Conservation (phyloP, 306 rosid species). For the Castanospermum australe region DNA sequence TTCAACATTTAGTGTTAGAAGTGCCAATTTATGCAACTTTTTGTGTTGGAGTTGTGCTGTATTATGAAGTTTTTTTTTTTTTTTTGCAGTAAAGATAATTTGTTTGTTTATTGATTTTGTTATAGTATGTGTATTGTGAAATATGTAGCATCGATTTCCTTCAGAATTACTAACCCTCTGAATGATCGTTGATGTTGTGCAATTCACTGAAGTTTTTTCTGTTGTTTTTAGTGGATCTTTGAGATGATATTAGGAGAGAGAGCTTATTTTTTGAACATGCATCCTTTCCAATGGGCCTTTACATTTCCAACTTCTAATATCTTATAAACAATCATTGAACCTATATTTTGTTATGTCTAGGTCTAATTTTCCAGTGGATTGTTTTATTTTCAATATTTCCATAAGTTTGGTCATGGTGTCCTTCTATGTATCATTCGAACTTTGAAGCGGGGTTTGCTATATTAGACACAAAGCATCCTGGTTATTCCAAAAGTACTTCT, state of each 20-base stretch:
- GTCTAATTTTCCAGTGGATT: not conserved
- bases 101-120: conserved; percentile 12
- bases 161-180: conserved; percentile 14
- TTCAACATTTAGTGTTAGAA: not conserved
- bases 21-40: not conserved
- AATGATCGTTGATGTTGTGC: conserved; percentile 1
- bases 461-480: conserved; percentile 16
- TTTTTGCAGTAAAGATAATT: conserved; percentile 14
- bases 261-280: not conserved
- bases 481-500: conserved; percentile 9
- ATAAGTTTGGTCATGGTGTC: conserved; percentile 7
- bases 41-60: conserved; percentile 3
- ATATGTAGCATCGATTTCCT: not conserved
- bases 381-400: conserved; percentile 9
- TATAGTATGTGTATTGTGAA: not conserved
- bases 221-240: conserved; percentile 18
- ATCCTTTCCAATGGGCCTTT: conserved; percentile 2
- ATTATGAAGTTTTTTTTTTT: no score
- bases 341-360: not conserved
- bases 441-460: conserved; percentile 15
- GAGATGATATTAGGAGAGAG: conserved; percentile 10
- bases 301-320: conserved; percentile 8
- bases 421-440: conserved; percentile 23
- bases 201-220: conserved; percentile 7
- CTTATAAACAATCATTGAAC: not conserved